Conservation (phyloP, 2,329 filamentous ascomycete genomes). For the Orbilia blumenaviensis region DNA sequence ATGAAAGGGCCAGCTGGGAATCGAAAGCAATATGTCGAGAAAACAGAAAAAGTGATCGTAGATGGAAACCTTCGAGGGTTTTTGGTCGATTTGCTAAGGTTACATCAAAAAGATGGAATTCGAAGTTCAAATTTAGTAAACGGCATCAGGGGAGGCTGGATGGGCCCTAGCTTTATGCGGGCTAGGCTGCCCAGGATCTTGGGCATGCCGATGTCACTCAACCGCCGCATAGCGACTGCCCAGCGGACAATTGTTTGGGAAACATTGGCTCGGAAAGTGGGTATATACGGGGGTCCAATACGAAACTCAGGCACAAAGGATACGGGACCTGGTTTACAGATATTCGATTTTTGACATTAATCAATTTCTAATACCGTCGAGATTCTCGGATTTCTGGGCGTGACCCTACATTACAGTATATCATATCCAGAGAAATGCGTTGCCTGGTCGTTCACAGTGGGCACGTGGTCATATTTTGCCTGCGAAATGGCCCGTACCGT, state of each 20-base stretch:
- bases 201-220: conserved; percentile 1
- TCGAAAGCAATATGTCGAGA: background rate
- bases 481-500: background rate
- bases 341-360: background rate
- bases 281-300: background rate
- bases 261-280: background rate
- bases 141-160: conserved; percentile 13
- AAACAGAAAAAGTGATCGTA: background rate
- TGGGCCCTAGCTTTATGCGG: conserved; percentile 2
- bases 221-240: conserved; percentile 3
- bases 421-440: background rate
- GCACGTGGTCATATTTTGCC: background rate
- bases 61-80: background rate
- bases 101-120: background rate
- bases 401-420: background rate
- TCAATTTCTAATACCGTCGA: background rate
- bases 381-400: background rate
- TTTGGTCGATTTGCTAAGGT: background rate
- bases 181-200: conserved; percentile 2
- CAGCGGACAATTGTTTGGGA: background rate
- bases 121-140: conserved; percentile 19
- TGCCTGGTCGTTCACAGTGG: background rate
- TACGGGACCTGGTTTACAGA: background rate
- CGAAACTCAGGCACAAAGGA: background rate
- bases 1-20: background rate